These are phyloP conservation scores for Setaria italica DNA, from an alignment of 202 grass and related monocot genomes.

Conservation along the genomic window DNA sequence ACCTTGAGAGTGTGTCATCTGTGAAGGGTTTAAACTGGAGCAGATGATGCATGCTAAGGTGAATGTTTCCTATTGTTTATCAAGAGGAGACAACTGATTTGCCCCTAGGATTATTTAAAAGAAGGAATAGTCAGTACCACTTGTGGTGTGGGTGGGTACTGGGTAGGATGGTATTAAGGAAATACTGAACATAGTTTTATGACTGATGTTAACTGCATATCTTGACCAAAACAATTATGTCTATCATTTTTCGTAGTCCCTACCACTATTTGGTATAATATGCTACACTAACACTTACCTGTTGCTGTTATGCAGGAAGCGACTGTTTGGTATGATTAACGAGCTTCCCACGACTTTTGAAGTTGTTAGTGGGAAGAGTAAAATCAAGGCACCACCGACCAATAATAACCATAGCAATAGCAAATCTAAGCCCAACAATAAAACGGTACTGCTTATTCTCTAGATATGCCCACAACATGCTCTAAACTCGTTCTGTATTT, in stretches of 20 bases:
- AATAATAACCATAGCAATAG: slow-evolving; percentile 67
- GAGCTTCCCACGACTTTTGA: slow-evolving; percentile 86
- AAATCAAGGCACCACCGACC: slow-evolving; percentile 53
- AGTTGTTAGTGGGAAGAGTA: slow-evolving; percentile 81
- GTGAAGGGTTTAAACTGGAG: no score
- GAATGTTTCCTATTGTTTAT: not conserved
- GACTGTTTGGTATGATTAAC: slow-evolving; percentile 91
- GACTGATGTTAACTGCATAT: not conserved
- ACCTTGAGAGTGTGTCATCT: not conserved
- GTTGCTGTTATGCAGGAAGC: slow-evolving; percentile 68
- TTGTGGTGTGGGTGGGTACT: not conserved
- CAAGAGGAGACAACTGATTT: not conserved
- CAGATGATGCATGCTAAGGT: no score
- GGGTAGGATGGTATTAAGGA: not conserved
- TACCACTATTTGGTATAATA: slow-evolving; percentile 1
- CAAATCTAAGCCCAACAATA: slow-evolving; percentile 83
- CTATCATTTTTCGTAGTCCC: slow-evolving; percentile 27
- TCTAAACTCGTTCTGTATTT: not conserved
- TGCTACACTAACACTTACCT: slow-evolving; percentile 10
- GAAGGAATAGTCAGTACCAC: not conserved
- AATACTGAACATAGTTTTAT: not conserved
- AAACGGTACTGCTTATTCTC: slow-evolving; percentile 62
- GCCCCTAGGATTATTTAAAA: not conserved
- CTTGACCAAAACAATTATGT: not conserved
- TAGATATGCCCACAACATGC: not conserved